phyloP scores from a whole-genome alignment of 371 early-diverging fungal species.

The Catenaria anguillulae region DNA sequence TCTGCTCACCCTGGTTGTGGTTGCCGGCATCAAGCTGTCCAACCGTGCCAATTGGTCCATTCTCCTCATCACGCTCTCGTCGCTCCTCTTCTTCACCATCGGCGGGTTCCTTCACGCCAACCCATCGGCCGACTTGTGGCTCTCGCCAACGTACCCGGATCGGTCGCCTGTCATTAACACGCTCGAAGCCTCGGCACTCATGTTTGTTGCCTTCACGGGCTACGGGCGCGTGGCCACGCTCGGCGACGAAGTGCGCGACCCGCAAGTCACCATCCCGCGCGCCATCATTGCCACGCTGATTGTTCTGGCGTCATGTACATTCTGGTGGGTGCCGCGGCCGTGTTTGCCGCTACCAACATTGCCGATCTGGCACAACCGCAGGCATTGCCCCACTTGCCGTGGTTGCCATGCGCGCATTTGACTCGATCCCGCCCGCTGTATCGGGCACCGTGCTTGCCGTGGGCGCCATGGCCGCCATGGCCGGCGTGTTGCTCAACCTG shows the following conservation, averaged over 20 bases:
- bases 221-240: slow-evolving; percentile 7
- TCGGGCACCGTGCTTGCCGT: background rate
- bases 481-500: slow-evolving; percentile 1
- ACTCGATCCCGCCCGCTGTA: no score
- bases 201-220: slow-evolving; percentile 8
- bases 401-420: background rate
- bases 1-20: background rate
- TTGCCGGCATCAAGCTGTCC: background rate
- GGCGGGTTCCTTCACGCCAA: no score
- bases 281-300: slow-evolving; percentile 1
- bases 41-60: slow-evolving; percentile 3
- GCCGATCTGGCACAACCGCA: background rate
- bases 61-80: background rate
- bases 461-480: slow-evolving; percentile 1
- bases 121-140: background rate
- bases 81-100: slow-evolving; percentile 1
- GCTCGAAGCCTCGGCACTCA: slow-evolving; percentile 5
- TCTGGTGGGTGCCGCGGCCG: background rate
- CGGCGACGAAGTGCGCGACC: slow-evolving; percentile 5
- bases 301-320: background rate
- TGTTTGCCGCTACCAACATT: background rate
- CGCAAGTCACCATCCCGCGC: background rate
- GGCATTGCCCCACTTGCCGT: background rate
- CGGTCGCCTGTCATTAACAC: background rate
- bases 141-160: background rate